Evolutionary conservation across 371 early-diverging fungal species (phyloP).

Genomic region (Parasitella parasitica): DNA sequence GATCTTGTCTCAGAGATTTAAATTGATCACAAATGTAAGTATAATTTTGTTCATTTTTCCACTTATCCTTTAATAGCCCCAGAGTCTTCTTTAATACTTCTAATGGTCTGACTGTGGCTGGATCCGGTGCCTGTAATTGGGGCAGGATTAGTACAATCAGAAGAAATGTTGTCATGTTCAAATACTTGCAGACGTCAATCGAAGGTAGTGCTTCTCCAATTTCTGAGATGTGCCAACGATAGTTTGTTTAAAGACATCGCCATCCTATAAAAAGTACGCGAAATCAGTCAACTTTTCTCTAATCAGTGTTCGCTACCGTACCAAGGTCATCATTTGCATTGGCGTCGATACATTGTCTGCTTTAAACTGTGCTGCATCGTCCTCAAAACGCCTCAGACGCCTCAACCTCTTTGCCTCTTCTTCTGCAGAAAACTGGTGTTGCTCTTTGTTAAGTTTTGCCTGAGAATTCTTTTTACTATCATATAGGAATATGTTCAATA

Average conservation of each 20-base stretch:
- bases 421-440: slow-evolving; percentile 20
- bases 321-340: slow-evolving; percentile 7
- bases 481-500: too few relatives aligned
- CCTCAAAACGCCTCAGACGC: slow-evolving; percentile 51
- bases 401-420: slow-evolving; percentile 37
- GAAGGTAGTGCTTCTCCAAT: slow-evolving; percentile 87
- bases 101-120: slow-evolving; percentile 86
- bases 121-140: slow-evolving; percentile 83
- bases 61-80: slow-evolving; percentile 73
- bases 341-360: slow-evolving; percentile 10
- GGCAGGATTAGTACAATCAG: neutral
- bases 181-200: slow-evolving; percentile 77
- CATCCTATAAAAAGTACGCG: slow-evolving; percentile 42
- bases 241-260: slow-evolving; percentile 74
- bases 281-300: too few relatives aligned
- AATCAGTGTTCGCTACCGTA: neutral
- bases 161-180: neutral
- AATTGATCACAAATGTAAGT: slow-evolving; percentile 94
- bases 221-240: slow-evolving; percentile 85
- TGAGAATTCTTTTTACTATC: slow-evolving; percentile 6
- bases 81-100: slow-evolving; percentile 73
- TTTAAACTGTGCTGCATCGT: slow-evolving; percentile 24
- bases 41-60: slow-evolving; percentile 82
- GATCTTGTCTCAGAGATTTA: slow-evolving; percentile 93
- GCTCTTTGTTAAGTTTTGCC: slow-evolving; percentile 15